Evolutionary conservation across 140 eudicot genomes (phyloP), one percentile per base, ranked within the genome.

Genomic region (Erigeron philadelphicus): DNA sequence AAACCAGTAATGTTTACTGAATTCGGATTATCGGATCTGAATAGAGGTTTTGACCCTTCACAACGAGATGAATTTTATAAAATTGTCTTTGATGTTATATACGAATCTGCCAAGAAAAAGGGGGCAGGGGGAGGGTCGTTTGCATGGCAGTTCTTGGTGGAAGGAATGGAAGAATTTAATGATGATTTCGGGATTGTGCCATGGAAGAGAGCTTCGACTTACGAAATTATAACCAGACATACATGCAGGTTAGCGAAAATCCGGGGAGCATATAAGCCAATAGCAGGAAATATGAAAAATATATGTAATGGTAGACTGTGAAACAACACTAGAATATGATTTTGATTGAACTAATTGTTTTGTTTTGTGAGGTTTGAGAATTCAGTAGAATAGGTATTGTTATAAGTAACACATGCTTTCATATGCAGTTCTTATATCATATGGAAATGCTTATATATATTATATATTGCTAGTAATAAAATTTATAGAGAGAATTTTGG

Each of bases 71-170:
- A 66, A 64, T 81, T 86, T 73, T 81, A 81, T 67, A 79, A 83
- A 75, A 71, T 77, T 0, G 88, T 89, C 25, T 87, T 89, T 2
- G 94, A 89, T 62, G 75, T 83, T n/a, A 80, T 93, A 16, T 83
- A 89, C 65, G 84, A 89, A 73, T 93, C 96, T 1, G 98, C 98
- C 11, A 79, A 81, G 75, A 80, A 72, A 49, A 85, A 85, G 42
- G 79, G 79, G 44, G 70, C 96, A 0, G 98, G 98, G 8, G 96
- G 83, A 3, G 96, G 98, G 72, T 81, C 96, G 19, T 81, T 93
- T 64, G 86, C 88, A 2, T 93, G 98, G 98, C 98, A 93, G 76
- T 89, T 89, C 72, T 82, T 89, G 11, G 98, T 89, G 1, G 95
- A 80, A 61, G 96, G 95, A 69, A 89, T 89, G 96, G 94, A 86